A percentile compares a stretch with the other conserved stretches of the same genome.
phyloP scores from a whole-genome alignment of 805 yeast genomes.

The Peterozyma xylosa region DNA sequence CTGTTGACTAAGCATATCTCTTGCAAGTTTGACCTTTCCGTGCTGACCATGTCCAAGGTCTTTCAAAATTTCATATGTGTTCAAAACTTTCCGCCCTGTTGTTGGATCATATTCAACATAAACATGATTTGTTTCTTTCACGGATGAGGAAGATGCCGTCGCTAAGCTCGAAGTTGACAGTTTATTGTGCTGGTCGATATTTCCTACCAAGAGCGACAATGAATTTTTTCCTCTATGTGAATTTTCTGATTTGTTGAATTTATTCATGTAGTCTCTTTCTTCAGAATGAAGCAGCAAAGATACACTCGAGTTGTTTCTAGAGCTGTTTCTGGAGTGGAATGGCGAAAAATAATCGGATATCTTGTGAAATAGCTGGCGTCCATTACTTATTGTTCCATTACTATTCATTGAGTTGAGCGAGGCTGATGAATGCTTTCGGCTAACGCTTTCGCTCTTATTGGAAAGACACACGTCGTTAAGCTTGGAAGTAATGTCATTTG shows the following conservation, averaged over 20 bases:
- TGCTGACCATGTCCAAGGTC: constrained; percentile 97
- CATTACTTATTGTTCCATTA: neutral
- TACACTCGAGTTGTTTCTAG: neutral
- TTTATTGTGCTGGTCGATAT: no score
- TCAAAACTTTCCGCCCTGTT: constrained; percentile 70
- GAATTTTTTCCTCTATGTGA: no score
- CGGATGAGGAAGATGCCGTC: constrained; percentile 30
- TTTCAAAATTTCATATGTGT: constrained; percentile 79
- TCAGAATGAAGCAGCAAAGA: neutral
- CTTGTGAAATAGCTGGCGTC: neutral
- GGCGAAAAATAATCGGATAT: constrained; percentile 1
- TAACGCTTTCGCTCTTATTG: no score
- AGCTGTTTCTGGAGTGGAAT: constrained; percentile 3
- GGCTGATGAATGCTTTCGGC: no score
- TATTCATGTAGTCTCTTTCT: neutral
- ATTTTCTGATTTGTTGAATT: no score
- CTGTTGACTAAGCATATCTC: constrained; percentile 53
- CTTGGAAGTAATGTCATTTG: no score
- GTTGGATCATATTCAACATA: constrained; percentile 85
- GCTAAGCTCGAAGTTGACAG: no score
- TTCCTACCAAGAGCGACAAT: no score
- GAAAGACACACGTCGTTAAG: no score
- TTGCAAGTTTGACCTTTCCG: constrained; percentile 93
- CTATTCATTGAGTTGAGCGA: no score
- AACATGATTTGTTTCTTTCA: constrained; percentile 78